Conservation (phyloP, 2,329 filamentous ascomycete species). For the Thermothelomyces thermophilus region DNA sequence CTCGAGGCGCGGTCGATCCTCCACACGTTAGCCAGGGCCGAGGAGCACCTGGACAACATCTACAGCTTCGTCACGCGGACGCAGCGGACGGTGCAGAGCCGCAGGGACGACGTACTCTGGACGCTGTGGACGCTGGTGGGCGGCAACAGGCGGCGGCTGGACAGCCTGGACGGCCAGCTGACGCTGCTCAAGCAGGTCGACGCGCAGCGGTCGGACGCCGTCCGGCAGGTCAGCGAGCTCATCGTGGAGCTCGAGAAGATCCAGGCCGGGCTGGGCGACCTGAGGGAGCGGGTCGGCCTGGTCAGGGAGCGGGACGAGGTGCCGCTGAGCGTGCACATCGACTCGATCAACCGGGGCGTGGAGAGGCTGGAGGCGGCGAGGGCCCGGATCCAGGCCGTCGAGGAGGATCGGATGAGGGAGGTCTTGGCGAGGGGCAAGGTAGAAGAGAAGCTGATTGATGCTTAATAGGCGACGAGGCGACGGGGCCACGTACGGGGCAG, state of each 20-base stretch:
- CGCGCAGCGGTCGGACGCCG: conserved; percentile 57
- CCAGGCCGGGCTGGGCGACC: conserved; percentile 60
- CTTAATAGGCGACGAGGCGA: not conserved
- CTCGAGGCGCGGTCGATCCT: conserved; percentile 63
- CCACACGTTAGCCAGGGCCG: conserved; percentile 57
- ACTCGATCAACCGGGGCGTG: conserved; percentile 65
- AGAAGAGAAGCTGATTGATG: conserved; percentile 27
- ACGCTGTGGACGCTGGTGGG: conserved; percentile 70
- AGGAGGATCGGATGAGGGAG: conserved; percentile 51
- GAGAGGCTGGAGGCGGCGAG: conserved; percentile 63
- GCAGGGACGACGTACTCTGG: conserved; percentile 60
- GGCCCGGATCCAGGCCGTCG: conserved; percentile 49
- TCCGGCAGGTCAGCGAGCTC: conserved; percentile 61
- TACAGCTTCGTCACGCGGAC: conserved; percentile 61
- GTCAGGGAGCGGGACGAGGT: conserved; percentile 40
- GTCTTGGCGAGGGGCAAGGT: conserved; percentile 42
- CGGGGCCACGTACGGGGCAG: no score
- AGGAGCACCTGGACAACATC: conserved; percentile 63
- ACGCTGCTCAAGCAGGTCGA: conserved; percentile 59
- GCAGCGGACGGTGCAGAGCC: conserved; percentile 49
- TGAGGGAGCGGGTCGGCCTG: conserved; percentile 63
- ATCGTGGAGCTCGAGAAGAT: conserved; percentile 70
- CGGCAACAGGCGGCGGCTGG: conserved; percentile 55
- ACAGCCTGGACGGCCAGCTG: conserved; percentile 58
- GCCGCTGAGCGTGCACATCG: conserved; percentile 67